Percentiles rank a stretch among this genome's conserved stretches.
These are phyloP conservation scores for Amesomyces nigricolor DNA, from an alignment of 2,329 filamentous ascomycete species.

Conservation along the genomic window DNA sequence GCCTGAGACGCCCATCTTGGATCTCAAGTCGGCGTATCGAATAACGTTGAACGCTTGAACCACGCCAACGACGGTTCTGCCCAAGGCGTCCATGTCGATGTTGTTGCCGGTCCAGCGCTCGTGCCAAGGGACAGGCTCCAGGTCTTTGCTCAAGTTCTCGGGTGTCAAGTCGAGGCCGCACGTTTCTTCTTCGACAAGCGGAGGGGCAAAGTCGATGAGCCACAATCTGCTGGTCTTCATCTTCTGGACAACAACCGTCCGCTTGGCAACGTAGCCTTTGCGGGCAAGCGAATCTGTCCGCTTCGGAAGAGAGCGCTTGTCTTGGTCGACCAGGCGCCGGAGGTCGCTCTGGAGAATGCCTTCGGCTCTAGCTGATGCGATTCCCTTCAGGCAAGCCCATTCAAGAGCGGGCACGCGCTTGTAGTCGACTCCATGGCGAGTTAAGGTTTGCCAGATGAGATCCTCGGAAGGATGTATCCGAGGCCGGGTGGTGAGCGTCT, in stretches of 20 bases:
- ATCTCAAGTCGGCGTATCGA: conserved; percentile 52
- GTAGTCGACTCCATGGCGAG: conserved; percentile 54
- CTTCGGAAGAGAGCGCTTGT: conserved; percentile 58
- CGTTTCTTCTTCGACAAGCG: conserved; percentile 33
- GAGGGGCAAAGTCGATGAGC: conserved; percentile 50
- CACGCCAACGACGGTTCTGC: conserved; percentile 52
- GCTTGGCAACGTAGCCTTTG: conserved; percentile 59
- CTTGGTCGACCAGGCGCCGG: conserved; percentile 52
- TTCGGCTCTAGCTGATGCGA: conserved; percentile 47
- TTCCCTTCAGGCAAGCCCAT: conserved; percentile 53
- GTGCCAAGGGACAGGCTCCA: conserved; percentile 52
- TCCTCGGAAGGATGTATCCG: conserved; percentile 48
- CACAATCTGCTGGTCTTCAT: conserved; percentile 60
- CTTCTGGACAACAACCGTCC: conserved; percentile 52
- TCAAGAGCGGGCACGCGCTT: conserved; percentile 54
- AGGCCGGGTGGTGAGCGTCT: conserved; percentile 26
- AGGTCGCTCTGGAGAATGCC: conserved; percentile 59
- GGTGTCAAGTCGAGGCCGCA: conserved; percentile 31
- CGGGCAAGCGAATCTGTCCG: conserved; percentile 53
- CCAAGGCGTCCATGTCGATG: conserved; percentile 54
- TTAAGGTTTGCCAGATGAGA: conserved; percentile 54
- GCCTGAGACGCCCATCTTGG: conserved; percentile 52
- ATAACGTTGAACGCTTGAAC: conserved; percentile 54
- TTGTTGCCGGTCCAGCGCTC: conserved; percentile 51
- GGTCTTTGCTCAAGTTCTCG: conserved; percentile 34